Base-by-base conservation (phyloP, 345 rosid species). In the Rhizophora mangle region DNA sequence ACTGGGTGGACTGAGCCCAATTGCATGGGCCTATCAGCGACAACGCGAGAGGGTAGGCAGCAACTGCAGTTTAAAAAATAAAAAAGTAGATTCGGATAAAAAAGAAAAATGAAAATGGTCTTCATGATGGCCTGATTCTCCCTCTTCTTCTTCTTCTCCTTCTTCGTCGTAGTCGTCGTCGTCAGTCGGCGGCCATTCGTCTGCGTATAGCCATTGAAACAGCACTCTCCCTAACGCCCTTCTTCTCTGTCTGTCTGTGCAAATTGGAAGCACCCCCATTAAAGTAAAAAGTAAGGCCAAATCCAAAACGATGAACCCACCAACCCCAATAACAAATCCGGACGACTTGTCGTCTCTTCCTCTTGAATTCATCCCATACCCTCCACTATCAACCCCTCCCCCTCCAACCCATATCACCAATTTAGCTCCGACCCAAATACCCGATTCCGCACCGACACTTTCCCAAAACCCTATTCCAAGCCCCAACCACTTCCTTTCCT, bases 401-500 rank as follows among this genome's bases (percentile, higher is more conserved):
- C 37, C 64, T 32, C 77, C 70, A 7, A 49, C 27, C 66, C 73
- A 31, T 29, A 65, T 61, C 72, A 63, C 70, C 11, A 60, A 55
- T 60, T 70, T 80, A 29, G 49, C 9, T 46, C 71, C 80, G 19
- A 60, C 34, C 18, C 74, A 82, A 2, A 36, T 61, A 56, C 75
- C 78, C 31, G 58, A 30, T 43, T 43, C 19, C 18, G 19, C 18
- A 1, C 62, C 68, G 37, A 43, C 63, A 8, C 47, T 4, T 11
- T 43, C 21, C 52, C 77, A 34, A 32, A 36, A 74, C 27, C 79
- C 30, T 73, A 57, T 68, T 76, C 85, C 63, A 55, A 62, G 46
- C 64, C 81, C 74, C 70, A 79, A 71, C 59, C 84, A 79, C 56
- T 75, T 89, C 43, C 79, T 86, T 61, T 83, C 97, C 65, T 83